Conservation (phyloP, 495 filamentous ascomycete species). For the Cladorrhinum samala region DNA sequence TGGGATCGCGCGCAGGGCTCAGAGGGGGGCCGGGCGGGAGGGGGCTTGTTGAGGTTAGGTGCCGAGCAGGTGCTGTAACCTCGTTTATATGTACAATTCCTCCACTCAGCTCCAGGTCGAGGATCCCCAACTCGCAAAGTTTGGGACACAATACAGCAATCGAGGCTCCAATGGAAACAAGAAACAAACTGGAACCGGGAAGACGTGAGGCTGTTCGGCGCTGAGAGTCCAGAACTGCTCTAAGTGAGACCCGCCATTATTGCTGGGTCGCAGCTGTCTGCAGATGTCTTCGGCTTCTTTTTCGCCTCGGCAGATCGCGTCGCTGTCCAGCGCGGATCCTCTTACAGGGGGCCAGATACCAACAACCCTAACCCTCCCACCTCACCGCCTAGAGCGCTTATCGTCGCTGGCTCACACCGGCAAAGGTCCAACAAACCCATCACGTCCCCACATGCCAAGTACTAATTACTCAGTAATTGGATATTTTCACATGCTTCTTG, state of each 20-base stretch:
- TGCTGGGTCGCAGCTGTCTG: neutral
- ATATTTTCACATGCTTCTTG: constrained; percentile 4
- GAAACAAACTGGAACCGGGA: neutral
- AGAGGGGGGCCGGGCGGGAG: neutral
- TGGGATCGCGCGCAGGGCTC: neutral
- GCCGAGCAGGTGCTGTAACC: neutral
- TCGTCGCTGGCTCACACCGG: too few species aligned
- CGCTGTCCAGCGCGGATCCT: neutral
- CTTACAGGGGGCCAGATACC: neutral
- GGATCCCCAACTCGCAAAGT: too few species aligned
- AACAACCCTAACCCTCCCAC: constrained; percentile 10
- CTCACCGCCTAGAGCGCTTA: too few species aligned
- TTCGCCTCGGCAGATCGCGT: constrained; percentile 23
- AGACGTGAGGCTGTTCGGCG: constrained; percentile 5
- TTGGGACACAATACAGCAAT: too few species aligned
- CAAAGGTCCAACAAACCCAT: too few species aligned
- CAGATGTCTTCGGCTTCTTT: constrained; percentile 10
- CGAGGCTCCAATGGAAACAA: neutral
- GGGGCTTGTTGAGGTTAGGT: neutral
- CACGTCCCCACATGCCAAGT: too few species aligned
- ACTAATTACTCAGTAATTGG: too few species aligned
- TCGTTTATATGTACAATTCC: too few species aligned
- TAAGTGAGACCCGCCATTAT: constrained; percentile 8
- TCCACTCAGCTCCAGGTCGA: too few species aligned
- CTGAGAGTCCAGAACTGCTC: neutral